Evolutionary conservation across 305 asterid genomes (phyloP).

Genomic region (Fraxinus ornus): DNA sequence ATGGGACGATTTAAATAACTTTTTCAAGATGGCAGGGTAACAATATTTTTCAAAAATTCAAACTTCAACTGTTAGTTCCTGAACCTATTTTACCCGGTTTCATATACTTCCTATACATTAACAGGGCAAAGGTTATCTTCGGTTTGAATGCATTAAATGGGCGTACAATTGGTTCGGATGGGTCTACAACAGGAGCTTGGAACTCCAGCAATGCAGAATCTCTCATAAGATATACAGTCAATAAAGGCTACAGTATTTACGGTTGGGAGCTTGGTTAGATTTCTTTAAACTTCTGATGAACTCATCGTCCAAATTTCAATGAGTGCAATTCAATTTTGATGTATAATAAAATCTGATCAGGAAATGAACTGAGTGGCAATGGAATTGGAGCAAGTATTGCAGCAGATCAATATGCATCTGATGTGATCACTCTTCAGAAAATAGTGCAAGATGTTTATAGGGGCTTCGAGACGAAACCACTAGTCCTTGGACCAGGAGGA

Average conservation of each 20-base stretch:
- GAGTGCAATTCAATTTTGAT: not conserved
- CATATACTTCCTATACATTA: not conserved
- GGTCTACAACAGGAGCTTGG: slow-evolving; percentile 60
- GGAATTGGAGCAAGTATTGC: slow-evolving; percentile 72
- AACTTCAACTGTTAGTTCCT: not conserved
- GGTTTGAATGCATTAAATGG: slow-evolving; percentile 70
- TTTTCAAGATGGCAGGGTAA: slow-evolving; percentile 67
- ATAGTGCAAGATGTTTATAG: slow-evolving; percentile 51
- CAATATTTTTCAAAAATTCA: not conserved
- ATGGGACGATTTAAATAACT: slow-evolving; percentile 66
- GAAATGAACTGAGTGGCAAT: slow-evolving; percentile 79
- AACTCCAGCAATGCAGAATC: slow-evolving; percentile 64
- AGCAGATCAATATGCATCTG: slow-evolving; percentile 63
- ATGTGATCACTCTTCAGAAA: slow-evolving; percentile 43
- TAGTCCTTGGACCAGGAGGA: slow-evolving; percentile 85
- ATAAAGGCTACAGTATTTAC: slow-evolving; percentile 45
- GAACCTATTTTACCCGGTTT: not conserved
- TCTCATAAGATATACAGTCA: slow-evolving; percentile 58
- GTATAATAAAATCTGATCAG: slow-evolving; percentile 28
- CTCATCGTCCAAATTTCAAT: not conserved
- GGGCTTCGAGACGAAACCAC: slow-evolving; percentile 43
- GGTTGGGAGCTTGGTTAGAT: slow-evolving; percentile 93
- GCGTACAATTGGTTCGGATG: slow-evolving; percentile 36
- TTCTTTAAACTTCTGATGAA: not conserved
- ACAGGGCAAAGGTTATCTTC: slow-evolving; percentile 62